Evolutionary conservation across 2,329 filamentous ascomycete species (phyloP), one percentile per base, ranked within the genome.

Genomic region (Curvularia lunata): DNA sequence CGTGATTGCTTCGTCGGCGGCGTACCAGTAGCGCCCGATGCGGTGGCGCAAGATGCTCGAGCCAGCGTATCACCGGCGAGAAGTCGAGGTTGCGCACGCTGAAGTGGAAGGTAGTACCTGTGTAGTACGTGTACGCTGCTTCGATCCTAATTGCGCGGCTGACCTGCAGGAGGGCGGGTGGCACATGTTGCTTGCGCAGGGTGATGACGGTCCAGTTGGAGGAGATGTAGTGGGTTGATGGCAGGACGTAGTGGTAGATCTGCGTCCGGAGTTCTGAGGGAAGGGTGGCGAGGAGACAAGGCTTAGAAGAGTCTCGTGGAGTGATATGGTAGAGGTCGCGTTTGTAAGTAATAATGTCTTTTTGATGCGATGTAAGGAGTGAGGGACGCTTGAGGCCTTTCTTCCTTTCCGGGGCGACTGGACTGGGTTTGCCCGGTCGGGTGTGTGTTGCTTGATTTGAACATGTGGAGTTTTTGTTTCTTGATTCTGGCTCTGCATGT

Each of bases 61-160:
- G 41, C 68, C 65, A 74, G n/a, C 28, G 34, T 13, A 41, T 52
- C 0, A 67, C 34, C 2, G 34, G 41, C 0, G 19, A 12, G 58
- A 69, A 73, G n/a, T 65, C 48, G 8, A 71, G 58, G 32, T 66
- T 63, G 23, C 54, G 46, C 1, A 69, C 49, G 4, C 46, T 25
- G 52, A 59, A 66, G 10, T 43, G 54, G 47, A 75, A 73, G 16
- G 43, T 28, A 2, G 62, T 56, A 30, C 28, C 41, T 0, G 61
- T 62, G 55, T 71, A 75, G 58, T 68, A 73, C 16, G 57, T 55
- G 37, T 72, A 71, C 21, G 67, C 66, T 3, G 64, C 66, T 62
- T 75, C 72, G n/a, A 66, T 62, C 7, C 71, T 63, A n/a, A 74
- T 62, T 8, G 62, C 61, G 18, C 68, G 66, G 51, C 65, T 68